Conservation (phyloP, 768 basidiomycete genomes). For the Pleurotus platypus region DNA sequence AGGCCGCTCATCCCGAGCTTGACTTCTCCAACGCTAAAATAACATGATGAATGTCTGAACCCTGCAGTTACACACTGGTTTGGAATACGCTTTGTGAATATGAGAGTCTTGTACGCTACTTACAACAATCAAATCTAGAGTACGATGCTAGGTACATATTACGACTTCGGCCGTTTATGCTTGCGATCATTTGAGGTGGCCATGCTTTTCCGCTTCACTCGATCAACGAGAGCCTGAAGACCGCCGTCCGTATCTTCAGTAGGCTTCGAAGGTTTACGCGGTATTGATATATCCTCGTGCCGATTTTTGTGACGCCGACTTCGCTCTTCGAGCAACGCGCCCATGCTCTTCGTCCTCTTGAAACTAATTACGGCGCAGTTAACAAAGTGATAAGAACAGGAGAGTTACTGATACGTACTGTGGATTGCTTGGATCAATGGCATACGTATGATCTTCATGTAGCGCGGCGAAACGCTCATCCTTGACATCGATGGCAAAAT, state of each 20-base stretch:
- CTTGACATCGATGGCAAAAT: slow-evolving; percentile 79
- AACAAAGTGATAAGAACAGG: neutral
- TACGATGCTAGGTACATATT: slow-evolving; percentile 6
- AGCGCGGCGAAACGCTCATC: slow-evolving; percentile 87
- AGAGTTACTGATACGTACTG: slow-evolving; percentile 53
- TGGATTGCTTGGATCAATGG: slow-evolving; percentile 95
- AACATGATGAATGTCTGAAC: slow-evolving; percentile 35
- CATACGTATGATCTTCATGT: slow-evolving; percentile 87
- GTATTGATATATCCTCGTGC: slow-evolving; percentile 14
- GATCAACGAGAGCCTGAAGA: slow-evolving; percentile 73
- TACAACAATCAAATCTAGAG: no score
- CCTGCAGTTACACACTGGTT: neutral
- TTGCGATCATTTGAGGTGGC: slow-evolving; percentile 16
- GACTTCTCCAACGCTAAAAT: slow-evolving; percentile 94
- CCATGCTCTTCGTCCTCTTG: slow-evolving; percentile 91
- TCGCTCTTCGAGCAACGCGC: slow-evolving; percentile 80
- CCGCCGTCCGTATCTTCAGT: slow-evolving; percentile 24
- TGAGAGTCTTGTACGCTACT: neutral
- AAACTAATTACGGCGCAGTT: slow-evolving; percentile 48
- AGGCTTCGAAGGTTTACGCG: slow-evolving; percentile 10
- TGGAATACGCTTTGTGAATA: neutral
- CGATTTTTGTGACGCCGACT: slow-evolving; percentile 52
- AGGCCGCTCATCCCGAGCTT: slow-evolving; percentile 86
- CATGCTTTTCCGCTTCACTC: slow-evolving; percentile 78
- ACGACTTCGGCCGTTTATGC: slow-evolving; percentile 38